These are phyloP conservation scores for Paraglomus brasilianum DNA, from an alignment of 192 early-diverging fungal species.

Conservation along the genomic window DNA sequence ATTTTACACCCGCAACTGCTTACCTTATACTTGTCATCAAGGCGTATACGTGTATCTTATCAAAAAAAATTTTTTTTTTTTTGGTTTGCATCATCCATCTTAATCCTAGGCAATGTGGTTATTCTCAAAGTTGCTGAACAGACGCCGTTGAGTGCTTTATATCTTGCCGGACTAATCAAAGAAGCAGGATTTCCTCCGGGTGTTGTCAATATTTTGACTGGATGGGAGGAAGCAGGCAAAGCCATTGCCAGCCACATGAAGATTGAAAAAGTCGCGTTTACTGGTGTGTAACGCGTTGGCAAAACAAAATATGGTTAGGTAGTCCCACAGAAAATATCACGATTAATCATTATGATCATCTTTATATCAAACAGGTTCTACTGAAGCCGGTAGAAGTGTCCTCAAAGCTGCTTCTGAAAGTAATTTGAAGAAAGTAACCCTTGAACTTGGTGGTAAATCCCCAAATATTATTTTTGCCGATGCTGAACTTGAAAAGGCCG, in stretches of 20 bases:
- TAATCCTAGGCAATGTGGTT: constrained; percentile 49
- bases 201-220: constrained; percentile 86
- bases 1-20: background rate
- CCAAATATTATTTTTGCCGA: constrained; percentile 80
- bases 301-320: too few relatives aligned
- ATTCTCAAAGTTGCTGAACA: constrained; percentile 79
- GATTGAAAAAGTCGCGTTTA: constrained; percentile 75
- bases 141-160: constrained; percentile 58
- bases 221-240: constrained; percentile 67
- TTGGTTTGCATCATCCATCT: too few relatives aligned
- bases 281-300: constrained; percentile 41
- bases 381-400: constrained; percentile 62
- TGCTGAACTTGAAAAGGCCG: constrained; percentile 71
- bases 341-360: too few relatives aligned
- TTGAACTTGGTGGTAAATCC: constrained; percentile 92
- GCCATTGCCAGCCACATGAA: constrained; percentile 67
- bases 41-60: too few relatives aligned
- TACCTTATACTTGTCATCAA: too few relatives aligned
- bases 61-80: too few relatives aligned
- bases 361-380: constrained; percentile 48
- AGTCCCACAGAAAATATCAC: too few relatives aligned
- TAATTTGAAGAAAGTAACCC: constrained; percentile 71
- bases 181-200: constrained; percentile 77
- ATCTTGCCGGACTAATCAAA: constrained; percentile 62
- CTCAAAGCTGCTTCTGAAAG: constrained; percentile 57